Evolutionary conservation across 1,284 basidiomycete species (phyloP).

Genomic region (Marasmius fiardii): DNA sequence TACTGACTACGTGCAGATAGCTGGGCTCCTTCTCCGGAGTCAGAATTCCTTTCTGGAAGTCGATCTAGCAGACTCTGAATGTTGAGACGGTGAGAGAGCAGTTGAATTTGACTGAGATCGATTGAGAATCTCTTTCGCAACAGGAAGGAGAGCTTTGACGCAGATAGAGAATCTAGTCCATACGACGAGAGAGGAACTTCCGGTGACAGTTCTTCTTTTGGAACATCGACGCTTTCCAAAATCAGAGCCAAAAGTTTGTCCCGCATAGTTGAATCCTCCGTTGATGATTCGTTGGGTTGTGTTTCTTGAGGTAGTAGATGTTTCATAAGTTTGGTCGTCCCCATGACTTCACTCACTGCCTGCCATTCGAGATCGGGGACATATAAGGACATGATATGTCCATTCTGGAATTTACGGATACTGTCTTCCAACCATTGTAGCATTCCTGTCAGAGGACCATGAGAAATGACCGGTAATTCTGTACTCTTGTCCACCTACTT

Average conservation of each 20-base stretch:
- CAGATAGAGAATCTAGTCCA: constrained; percentile 11
- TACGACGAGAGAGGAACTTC: constrained; percentile 11
- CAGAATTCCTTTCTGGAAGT: too few relatives aligned
- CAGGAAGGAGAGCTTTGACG: background rate
- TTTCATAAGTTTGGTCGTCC: background rate
- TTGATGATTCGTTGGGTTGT: background rate
- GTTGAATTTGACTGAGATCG: constrained; percentile 8
- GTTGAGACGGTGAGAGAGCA: constrained; percentile 10
- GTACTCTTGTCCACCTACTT: too few relatives aligned
- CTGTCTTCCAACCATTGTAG: too few relatives aligned
- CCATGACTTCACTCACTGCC: background rate
- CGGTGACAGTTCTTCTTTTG: background rate
- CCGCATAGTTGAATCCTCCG: background rate
- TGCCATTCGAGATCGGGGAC: constrained; percentile 21
- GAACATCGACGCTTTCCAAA: constrained; percentile 1
- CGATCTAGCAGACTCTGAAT: too few relatives aligned
- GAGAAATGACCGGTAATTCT: too few relatives aligned
- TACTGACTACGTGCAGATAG: too few relatives aligned
- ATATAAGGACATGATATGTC: constrained; percentile 16
- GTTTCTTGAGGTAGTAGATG: background rate
- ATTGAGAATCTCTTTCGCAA: background rate
- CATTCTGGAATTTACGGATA: constrained; percentile 16
- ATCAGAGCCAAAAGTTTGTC: background rate
- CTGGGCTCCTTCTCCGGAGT: too few relatives aligned
- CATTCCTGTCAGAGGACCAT: too few relatives aligned